Conservation (phyloP, 148 eudicot species). For the Vaccinium vitisidaea region DNA sequence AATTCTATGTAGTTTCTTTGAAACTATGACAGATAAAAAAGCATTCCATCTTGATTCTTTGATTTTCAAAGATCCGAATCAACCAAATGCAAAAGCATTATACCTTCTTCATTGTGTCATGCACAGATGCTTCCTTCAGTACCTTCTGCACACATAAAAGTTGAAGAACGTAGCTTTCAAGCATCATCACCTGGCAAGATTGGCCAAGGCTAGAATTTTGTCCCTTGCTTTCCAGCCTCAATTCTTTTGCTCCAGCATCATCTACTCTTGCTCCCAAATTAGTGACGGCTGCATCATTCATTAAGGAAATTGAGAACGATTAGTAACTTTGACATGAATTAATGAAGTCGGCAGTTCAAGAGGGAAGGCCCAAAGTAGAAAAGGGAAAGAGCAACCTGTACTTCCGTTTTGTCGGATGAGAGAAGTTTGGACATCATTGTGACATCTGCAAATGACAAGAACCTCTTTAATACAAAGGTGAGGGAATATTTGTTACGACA, state of each 20-base stretch:
- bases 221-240: conserved; percentile 3
- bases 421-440: conserved; percentile 13
- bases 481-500: background rate
- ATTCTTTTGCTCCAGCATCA: conserved; percentile 11
- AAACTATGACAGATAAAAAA: background rate
- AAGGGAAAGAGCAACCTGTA: background rate
- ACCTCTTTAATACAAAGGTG: background rate
- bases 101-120: conserved; percentile 18
- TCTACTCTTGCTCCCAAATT: background rate
- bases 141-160: conserved; percentile 27
- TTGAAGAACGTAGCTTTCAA: conserved; percentile 30
- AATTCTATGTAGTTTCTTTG: background rate
- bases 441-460: conserved; percentile 13
- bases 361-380: background rate
- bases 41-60: background rate
- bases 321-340: background rate
- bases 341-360: background rate
- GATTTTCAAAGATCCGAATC: background rate
- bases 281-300: background rate
- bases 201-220: conserved; percentile 5
- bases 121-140: conserved; percentile 20
- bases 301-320: background rate
- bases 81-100: background rate
- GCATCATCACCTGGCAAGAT: conserved; percentile 27
- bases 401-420: conserved; percentile 6